These are phyloP conservation scores for Helicostylum pulchrum DNA, from an alignment of 192 early-diverging fungal genomes.

Conservation along the genomic window DNA sequence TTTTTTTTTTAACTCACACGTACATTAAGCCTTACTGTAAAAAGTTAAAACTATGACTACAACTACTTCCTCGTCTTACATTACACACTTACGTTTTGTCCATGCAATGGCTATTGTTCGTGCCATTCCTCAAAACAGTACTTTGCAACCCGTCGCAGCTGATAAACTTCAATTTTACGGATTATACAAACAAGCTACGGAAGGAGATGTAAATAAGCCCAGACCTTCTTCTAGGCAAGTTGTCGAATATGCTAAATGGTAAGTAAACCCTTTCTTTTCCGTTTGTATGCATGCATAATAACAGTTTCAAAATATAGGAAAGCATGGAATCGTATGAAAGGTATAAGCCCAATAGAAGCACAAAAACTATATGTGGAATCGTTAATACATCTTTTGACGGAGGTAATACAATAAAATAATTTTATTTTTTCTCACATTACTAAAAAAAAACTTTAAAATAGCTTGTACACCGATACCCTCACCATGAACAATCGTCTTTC, in stretches of 20 bases:
- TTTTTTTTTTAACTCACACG: neutral
- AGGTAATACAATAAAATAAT: slow-evolving; percentile 14
- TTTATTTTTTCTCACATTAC: neutral
- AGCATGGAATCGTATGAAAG: slow-evolving; percentile 27
- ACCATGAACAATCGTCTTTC: slow-evolving; percentile 8
- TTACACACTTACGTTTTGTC: slow-evolving; percentile 12
- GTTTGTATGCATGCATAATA: too few species aligned
- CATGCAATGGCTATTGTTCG: slow-evolving; percentile 12
- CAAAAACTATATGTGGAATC: slow-evolving; percentile 31
- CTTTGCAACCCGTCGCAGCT: slow-evolving; percentile 17
- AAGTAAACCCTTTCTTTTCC: too few species aligned
- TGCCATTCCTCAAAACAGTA: slow-evolving; percentile 5
- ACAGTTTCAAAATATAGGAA: too few species aligned
- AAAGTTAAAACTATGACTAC: neutral
- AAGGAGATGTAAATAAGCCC: slow-evolving; percentile 19
- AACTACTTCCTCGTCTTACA: neutral
- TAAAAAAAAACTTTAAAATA: neutral
- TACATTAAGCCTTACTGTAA: too few species aligned
- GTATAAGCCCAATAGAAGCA: slow-evolving; percentile 21
- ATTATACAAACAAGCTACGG: slow-evolving; percentile 31
- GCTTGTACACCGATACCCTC: slow-evolving; percentile 12
- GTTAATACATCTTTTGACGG: slow-evolving; percentile 17
- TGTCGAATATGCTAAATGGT: slow-evolving; percentile 32
- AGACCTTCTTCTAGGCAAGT: slow-evolving; percentile 22
- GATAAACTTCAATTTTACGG: slow-evolving; percentile 36